Evolutionary conservation across 305 asterid species (phyloP), one percentile per base, ranked within the genome.

Genomic region (Plantago coronopus): DNA sequence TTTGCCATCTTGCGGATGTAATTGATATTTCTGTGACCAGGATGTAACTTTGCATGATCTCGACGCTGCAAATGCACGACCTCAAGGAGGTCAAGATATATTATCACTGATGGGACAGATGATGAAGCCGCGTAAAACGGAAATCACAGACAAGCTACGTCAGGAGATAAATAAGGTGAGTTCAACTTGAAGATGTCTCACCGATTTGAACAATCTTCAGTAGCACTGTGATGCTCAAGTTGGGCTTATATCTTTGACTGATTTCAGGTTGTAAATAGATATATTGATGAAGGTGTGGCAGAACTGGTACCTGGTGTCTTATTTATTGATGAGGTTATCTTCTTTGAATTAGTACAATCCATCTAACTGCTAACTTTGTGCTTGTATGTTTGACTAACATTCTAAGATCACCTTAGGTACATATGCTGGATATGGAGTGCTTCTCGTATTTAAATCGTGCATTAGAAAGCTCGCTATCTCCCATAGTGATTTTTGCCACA

Each of bases 81-180:
- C 96, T 49, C 97, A 89, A 78, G 99, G 99, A 68, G 99, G 99
- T 29, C 99, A 93, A 77, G 99, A 93, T 80, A 89, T 93, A 75
- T 68, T 93, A 76, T 93, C 99, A 48, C 79, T 93, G 62, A 89
- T 93, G 99, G 95, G 97, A 57, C 99, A 93, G 80, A 81, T 93
- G 96, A 84, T 93, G 98, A 93, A 89, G 76, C 98, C 95, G 49
- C 77, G 95, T 68, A 93, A 93, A 85, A 93, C 98, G 17, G 98
- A 93, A 80, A 93, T 93, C 62, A 89, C 98, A 17, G 98, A 89
- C 81, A 93, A 93, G 78, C 76, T 93, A 59, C 74, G 97, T 22
- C 97, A 80, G 72, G 97, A 89, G 83, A 89, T 93, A 73, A 93
- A 93, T 69, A 89, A 93, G 98, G 98, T 86, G 29, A 46, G 57